Conservation (phyloP, 2,329 filamentous ascomycete species). For the Colletotrichum echinochloae region DNA sequence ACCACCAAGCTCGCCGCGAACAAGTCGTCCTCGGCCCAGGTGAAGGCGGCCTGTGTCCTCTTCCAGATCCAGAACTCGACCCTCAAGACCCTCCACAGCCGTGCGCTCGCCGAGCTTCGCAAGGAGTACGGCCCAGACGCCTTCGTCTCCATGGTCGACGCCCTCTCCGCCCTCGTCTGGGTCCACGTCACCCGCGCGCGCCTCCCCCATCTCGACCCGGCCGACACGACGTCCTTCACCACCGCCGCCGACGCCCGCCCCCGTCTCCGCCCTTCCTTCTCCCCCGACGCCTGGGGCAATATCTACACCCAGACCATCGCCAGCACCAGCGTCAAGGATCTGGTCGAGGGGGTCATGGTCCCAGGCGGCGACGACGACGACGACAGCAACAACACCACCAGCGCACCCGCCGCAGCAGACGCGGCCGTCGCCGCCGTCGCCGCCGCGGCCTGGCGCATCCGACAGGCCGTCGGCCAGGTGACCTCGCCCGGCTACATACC, state of each 20-base stretch:
- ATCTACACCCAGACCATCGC: constrained; percentile 27
- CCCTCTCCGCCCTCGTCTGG: constrained; percentile 27
- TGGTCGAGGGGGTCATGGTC: neutral
- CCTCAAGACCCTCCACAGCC: neutral
- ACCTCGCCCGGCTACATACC: constrained; percentile 16
- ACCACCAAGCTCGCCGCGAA: neutral
- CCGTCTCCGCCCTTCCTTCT: constrained; percentile 2
- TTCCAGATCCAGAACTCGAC: neutral
- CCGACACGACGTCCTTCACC: constrained; percentile 22
- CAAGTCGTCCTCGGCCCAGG: neutral
- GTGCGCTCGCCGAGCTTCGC: neutral
- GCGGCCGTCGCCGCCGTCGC: neutral
- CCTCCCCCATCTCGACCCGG: neutral
- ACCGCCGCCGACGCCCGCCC: constrained; percentile 10
- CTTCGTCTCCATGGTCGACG: constrained; percentile 20
- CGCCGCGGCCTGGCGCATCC: constrained; percentile 21
- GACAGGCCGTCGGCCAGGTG: constrained; percentile 10
- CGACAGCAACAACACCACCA: no score
- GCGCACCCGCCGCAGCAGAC: neutral
- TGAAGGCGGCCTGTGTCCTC: neutral
- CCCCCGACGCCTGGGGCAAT: constrained; percentile 14
- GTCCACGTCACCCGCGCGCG: constrained; percentile 24
- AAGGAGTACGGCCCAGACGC: neutral
- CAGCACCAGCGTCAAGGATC: neutral
- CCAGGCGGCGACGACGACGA: no score